Base-by-base conservation (phyloP, 2,329 filamentous ascomycete species). In the Trichoderma gracile region DNA sequence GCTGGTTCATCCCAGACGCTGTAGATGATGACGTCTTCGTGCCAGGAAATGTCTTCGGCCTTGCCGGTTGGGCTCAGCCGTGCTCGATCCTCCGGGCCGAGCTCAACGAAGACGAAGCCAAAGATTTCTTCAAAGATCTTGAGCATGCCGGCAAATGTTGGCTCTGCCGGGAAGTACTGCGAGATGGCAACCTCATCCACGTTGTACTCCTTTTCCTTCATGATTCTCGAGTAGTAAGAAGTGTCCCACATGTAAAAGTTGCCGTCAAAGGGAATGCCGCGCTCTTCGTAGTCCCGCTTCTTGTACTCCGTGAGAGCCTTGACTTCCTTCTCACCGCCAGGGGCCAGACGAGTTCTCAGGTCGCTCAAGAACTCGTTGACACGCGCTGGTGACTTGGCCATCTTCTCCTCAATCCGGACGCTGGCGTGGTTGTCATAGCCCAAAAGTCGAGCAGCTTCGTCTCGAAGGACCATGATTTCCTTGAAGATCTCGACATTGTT, bases 171-270 rank as follows among this genome's bases (percentile, higher is more conserved):
- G 78, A 95, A 95, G 77, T 93, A 95, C 77, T 95, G 89, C 10
- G 91, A 87, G 71, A 95, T 91, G 73, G 88, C 86, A 70, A 88
- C 86, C 75, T 94, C 90, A 68, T 94, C 90, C 52, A 95, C 88
- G 71, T 86, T 88, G 74, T 88, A 94, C 73, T 94, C 89, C 73
- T 89, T 85, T 79, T 94, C 90, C 45, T 93, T 85, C 85, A 93
- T 89, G 73, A 93, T 80, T 7, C 89, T 87, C 69, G 92, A 89
- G 76, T 94, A 95, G 78, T 87, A 95, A 47, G 89, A 83, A 72
- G 90, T 84, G 69, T 95, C 91, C 91, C 92, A 95, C 46, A 93
- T 84, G 75, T 91, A 94, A 75, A 93, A 92, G 69, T 87, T 86
- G 55, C 84, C 86, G 69, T 91, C 89, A 61, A 84, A 83, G 3